Conservation (phyloP, 1,284 basidiomycete species). For the Fistulinella cinereoalba region DNA sequence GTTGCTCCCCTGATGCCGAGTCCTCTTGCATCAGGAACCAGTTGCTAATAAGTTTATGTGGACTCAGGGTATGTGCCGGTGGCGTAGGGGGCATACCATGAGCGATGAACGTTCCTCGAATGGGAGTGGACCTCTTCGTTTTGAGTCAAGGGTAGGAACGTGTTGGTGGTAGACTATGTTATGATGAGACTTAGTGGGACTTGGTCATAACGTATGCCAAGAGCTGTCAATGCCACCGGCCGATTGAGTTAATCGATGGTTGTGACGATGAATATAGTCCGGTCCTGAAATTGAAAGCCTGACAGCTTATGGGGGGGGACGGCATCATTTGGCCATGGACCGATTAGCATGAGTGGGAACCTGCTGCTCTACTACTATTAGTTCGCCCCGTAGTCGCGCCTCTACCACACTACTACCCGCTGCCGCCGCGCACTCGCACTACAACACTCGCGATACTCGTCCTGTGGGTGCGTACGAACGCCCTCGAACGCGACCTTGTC, state of each 20-base stretch:
- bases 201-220: not conserved
- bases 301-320: slow-evolving; percentile 11
- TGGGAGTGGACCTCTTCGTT: too few relatives aligned
- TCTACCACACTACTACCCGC: slow-evolving; percentile 20
- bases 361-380: slow-evolving; percentile 3
- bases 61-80: too few relatives aligned
- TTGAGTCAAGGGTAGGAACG: too few relatives aligned
- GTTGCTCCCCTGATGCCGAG: too few relatives aligned
- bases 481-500: not conserved
- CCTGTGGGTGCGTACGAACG: not conserved
- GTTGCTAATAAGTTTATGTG: too few relatives aligned
- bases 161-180: too few relatives aligned
- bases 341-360: slow-evolving; percentile 27
- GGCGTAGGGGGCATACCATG: too few relatives aligned
- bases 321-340: slow-evolving; percentile 8
- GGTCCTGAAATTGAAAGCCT: not conserved
- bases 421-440: too few relatives aligned
- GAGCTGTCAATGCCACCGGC: not conserved
- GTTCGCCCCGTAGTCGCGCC: slow-evolving; percentile 11
- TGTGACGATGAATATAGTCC: slow-evolving; percentile 7
- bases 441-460: too few relatives aligned
- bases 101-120: too few relatives aligned
- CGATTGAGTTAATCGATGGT: slow-evolving; percentile 24
- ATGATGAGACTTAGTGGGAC: too few relatives aligned
- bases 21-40: too few relatives aligned